Conservation (phyloP, 139 green algal genomes). For the Asterochloris sp. region DNA sequence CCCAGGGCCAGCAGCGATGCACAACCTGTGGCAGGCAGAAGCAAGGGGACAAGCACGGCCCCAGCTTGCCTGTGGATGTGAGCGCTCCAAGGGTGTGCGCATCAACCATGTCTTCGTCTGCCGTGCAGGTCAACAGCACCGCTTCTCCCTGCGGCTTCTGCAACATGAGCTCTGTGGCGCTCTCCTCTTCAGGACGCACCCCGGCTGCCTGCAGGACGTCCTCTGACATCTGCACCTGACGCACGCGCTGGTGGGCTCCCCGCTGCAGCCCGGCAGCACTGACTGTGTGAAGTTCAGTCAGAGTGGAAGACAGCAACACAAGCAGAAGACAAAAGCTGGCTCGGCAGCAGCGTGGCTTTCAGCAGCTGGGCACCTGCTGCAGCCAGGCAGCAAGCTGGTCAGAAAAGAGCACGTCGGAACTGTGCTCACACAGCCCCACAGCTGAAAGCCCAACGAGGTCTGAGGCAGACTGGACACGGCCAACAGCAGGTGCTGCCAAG, state of each 20-base stretch:
- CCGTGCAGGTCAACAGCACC: constrained; percentile 15
- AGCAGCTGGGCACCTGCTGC: no score
- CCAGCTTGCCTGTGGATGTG: not conserved
- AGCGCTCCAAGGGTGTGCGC: not conserved
- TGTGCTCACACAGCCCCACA: no score
- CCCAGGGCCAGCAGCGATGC: no score
- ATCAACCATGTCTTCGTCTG: constrained; percentile 13
- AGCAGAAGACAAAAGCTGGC: no score
- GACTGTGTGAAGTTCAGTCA: not conserved
- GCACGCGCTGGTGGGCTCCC: not conserved
- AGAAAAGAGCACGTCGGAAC: no score
- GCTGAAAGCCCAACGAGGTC: no score
- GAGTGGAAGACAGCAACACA: not conserved
- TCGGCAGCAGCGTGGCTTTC: no score
- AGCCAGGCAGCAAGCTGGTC: no score
- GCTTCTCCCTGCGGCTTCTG: constrained; percentile 12
- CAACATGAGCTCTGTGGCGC: not conserved
- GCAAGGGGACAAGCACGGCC: not conserved
- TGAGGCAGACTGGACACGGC: no score
- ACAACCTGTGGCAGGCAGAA: not conserved
- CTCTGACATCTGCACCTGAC: not conserved
- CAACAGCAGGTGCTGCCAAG: no score
- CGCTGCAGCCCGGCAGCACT: not conserved
- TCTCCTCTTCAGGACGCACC: not conserved
- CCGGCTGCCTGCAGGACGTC: constrained; percentile 9